Evolutionary conservation across 331 rosid species (phyloP).

Genomic region (Acacia pycnantha): DNA sequence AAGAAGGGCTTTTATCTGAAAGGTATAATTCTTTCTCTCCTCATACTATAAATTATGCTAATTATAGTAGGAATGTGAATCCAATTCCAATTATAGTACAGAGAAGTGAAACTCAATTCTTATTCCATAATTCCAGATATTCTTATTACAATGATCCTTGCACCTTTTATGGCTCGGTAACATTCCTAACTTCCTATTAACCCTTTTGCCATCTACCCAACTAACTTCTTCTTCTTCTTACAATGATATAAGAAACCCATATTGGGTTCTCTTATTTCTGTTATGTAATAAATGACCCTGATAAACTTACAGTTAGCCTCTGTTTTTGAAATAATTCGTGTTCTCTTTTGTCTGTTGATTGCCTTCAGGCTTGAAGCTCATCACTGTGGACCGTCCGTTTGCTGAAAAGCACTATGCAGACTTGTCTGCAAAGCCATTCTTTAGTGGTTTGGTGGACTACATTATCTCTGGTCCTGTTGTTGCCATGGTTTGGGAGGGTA

Average conservation of each 20-base stretch:
- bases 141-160: not conserved
- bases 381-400: conserved; percentile 58
- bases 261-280: not conserved
- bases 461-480: conserved; percentile 62
- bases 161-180: not conserved
- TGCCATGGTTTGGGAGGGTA: conserved; percentile 78
- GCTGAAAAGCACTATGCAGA: conserved; percentile 64
- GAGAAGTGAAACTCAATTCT: not conserved
- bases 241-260: not conserved
- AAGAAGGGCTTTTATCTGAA: conserved; percentile 84
- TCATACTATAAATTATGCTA: not conserved
- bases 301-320: not conserved
- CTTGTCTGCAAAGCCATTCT: conserved; percentile 26
- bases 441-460: conserved; percentile 19
- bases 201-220: not conserved
- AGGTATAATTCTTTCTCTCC: conserved; percentile 39
- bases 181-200: not conserved
- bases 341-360: not conserved
- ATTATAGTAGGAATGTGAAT: no score
- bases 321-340: not conserved
- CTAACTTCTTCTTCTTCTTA: not conserved
- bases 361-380: conserved; percentile 59
- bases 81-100: not conserved
- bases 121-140: not conserved
- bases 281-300: not conserved